Base-by-base conservation (phyloP, 2,329 filamentous ascomycete genomes). In the Claviceps lovelessii region DNA sequence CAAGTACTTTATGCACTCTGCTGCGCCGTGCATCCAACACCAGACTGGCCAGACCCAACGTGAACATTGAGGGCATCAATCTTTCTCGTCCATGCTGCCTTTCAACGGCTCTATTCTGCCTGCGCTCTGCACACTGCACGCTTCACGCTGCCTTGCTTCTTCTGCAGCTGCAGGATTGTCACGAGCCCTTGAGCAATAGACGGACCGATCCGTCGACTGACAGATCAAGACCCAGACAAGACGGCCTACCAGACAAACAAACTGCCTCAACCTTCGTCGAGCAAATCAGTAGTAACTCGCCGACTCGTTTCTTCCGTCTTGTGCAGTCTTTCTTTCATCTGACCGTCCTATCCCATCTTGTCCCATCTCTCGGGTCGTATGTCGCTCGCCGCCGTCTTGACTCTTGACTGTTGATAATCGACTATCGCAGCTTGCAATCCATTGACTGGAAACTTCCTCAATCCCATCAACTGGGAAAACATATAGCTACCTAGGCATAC, bases 11-110 rank as follows among this genome's bases (percentile, higher is more conserved):
- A 23, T 44, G 11, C 15, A 39, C 17, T 19, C 28, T 33, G 39
- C 33, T 48, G 46, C 53, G 41, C 47, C 50, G 44, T 52, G 48
- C 52, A 52, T 58, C 50, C 50, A 53, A 11, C 4, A 35, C 53
- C 35, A 37, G 42, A 28, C n/a, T n/a, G 42, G 13, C 11, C 42
- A 45, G 23, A 19, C 55, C 55, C 53, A 55, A 51, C 49, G 28
- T 42, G n/a, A n/a, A 23, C 23, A 23, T 23, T 23, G 15, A 31
- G 44, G 53, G 23, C 55, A 39, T 53, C 53, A 31, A 31, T 31
- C 31, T 35, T 46, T 46, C 52, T 52, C 37, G 42, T 51, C 35
- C 33, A n/a, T 47, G 53, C 53, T 46, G 11, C 39, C 6, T 23
- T 45, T 23, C 44, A 41, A 49, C 5, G 23, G 50, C 29, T 52